Evolutionary conservation across 192 early-diverging fungal genomes (phyloP).

Genomic region (Coemansia sp.): DNA sequence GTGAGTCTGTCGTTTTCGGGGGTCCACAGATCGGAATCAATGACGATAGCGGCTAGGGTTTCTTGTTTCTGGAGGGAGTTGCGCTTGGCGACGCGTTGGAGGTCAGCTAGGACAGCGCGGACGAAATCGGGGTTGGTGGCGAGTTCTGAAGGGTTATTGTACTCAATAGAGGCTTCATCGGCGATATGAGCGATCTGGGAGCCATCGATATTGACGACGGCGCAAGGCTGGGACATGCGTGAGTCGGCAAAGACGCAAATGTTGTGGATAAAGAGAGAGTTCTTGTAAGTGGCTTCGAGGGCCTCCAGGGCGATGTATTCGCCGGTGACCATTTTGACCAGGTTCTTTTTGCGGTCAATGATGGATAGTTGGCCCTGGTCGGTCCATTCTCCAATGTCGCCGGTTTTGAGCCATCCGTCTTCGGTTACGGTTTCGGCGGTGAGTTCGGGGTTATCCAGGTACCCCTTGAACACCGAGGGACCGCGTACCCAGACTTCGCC

Average conservation of each 20-base stretch:
- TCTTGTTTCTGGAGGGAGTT: slow-evolving; percentile 73
- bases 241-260: slow-evolving; percentile 77
- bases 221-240: slow-evolving; percentile 68
- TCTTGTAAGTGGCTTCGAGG: slow-evolving; percentile 90
- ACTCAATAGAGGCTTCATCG: slow-evolving; percentile 30
- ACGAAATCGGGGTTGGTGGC: slow-evolving; percentile 21
- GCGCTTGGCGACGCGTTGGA: slow-evolving; percentile 59
- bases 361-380: slow-evolving; percentile 77
- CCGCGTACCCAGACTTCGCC: slow-evolving; percentile 89
- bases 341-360: slow-evolving; percentile 96
- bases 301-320: slow-evolving; percentile 96
- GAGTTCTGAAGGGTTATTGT: slow-evolving; percentile 33
- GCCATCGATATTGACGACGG: slow-evolving; percentile 65
- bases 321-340: slow-evolving; percentile 86
- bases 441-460: slow-evolving; percentile 74
- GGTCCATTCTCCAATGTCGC: slow-evolving; percentile 89
- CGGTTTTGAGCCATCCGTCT: slow-evolving; percentile 88
- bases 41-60: slow-evolving; percentile 61
- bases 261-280: slow-evolving; percentile 71
- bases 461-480: slow-evolving; percentile 74
- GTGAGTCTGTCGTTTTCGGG: slow-evolving; percentile 79
- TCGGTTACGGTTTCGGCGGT: slow-evolving; percentile 72
- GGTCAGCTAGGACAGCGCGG: slow-evolving; percentile 20
- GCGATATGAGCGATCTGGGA: slow-evolving; percentile 48
- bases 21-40: slow-evolving; percentile 83